Evolutionary conservation across 192 early-diverging fungal genomes (phyloP).

Genomic region (Phycomyces nitens): DNA sequence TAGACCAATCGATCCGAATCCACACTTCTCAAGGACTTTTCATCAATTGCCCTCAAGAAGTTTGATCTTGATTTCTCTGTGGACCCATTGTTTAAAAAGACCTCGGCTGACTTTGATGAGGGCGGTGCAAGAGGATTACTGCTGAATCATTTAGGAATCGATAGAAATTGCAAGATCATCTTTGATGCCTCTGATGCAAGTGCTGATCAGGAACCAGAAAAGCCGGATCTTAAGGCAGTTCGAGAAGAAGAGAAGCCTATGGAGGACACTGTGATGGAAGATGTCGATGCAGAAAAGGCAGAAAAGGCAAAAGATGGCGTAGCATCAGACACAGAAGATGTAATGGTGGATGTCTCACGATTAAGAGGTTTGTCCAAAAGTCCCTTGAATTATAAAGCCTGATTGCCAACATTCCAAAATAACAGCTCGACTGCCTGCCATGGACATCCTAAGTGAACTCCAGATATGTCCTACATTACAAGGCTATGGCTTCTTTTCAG

Average conservation of each 20-base stretch:
- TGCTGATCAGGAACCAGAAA: slow-evolving; percentile 28
- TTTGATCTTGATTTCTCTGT: slow-evolving; percentile 90
- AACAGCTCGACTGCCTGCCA: slow-evolving; percentile 16
- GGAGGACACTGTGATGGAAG: slow-evolving; percentile 9
- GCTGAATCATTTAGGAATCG: slow-evolving; percentile 82
- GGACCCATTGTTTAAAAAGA: slow-evolving; percentile 96
- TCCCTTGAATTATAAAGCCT: no score
- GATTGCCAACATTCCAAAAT: not conserved
- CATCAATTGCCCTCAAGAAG: slow-evolving; percentile 74
- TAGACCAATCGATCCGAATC: slow-evolving; percentile 48
- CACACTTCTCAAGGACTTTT: slow-evolving; percentile 83
- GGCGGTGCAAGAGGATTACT: slow-evolving; percentile 90
- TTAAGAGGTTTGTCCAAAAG: slow-evolving; percentile 41
- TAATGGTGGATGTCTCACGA: slow-evolving; percentile 36
- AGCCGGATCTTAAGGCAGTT: not conserved
- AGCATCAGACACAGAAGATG: not conserved
- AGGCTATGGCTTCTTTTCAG: slow-evolving; percentile 64
- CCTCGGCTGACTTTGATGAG: slow-evolving; percentile 97
- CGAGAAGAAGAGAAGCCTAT: slow-evolving; percentile 5
- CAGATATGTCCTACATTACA: slow-evolving; percentile 68
- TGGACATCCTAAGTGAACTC: not conserved
- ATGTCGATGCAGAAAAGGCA: slow-evolving; percentile 10
- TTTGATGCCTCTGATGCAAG: slow-evolving; percentile 90
- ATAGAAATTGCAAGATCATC: slow-evolving; percentile 81
- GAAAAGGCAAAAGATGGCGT: not conserved